These are phyloP conservation scores for Thuidium tamariscinum DNA, from an alignment of 225 moss, liverwort and hornwort species.

Conservation along the genomic window DNA sequence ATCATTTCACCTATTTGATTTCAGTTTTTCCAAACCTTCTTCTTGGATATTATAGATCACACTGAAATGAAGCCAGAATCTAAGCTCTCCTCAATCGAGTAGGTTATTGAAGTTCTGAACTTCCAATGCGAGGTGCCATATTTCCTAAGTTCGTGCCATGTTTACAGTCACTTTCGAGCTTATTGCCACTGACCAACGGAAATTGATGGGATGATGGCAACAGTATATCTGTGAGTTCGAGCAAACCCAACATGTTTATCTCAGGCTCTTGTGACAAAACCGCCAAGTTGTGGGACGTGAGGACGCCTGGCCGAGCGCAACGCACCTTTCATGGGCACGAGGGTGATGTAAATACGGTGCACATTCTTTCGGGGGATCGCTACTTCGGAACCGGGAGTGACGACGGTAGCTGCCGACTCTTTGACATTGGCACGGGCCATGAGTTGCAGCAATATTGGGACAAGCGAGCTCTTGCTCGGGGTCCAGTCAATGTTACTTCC, in stretches of 20 bases:
- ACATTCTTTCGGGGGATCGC: conserved; percentile 50
- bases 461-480: conserved; percentile 36
- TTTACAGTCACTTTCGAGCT: not conserved
- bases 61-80: not conserved
- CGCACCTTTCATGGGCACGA: conserved; percentile 82
- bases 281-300: conserved; percentile 83
- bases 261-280: conserved; percentile 95
- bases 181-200: not conserved
- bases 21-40: not conserved
- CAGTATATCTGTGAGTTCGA: conserved; percentile 73
- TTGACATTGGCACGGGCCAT: conserved; percentile 77
- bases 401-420: conserved; percentile 88
- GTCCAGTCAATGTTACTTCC: conserved; percentile 54
- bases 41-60: not conserved
- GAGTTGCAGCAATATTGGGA: conserved; percentile 68
- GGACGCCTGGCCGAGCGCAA: conserved; percentile 34
- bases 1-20: not conserved
- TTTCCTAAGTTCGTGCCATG: not conserved
- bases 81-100: not conserved
- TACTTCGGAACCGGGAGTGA: conserved; percentile 90
- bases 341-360: conserved; percentile 82
- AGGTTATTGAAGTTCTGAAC: not conserved
- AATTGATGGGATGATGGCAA: not conserved
- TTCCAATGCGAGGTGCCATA: not conserved
- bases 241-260: conserved; percentile 55